Base-by-base conservation (phyloP, 768 basidiomycete genomes). In the Leccinellum luteum region DNA sequence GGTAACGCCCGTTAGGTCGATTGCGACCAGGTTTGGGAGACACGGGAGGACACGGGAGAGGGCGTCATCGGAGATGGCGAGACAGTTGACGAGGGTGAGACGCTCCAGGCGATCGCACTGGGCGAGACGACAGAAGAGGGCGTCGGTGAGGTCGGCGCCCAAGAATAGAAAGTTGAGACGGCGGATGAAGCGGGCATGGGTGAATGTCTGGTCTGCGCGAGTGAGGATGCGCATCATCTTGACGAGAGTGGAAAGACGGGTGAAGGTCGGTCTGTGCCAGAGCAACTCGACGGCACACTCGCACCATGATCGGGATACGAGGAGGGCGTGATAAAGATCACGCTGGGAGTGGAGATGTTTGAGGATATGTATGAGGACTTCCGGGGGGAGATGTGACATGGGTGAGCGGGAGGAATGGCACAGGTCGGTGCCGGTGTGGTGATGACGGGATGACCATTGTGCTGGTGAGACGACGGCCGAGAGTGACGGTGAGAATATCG, bases 221-320 rank as follows among this genome's bases (percentile, higher is more conserved):
- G 79, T 76, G 62, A 98, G 78, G 50, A 94, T 78, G 56, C 79
- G 76, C 66, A 91, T 82, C 83, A 98, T 87, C 73, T 86, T 86
- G 68, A 86, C 79, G 54, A 97, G 82, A 35, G 89, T 87, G 54
- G 80, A 75, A 56, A 85, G 78, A 57, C 83, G 84, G 25, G 84
- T 77, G 68, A 98, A 85, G 53, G 79, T 78, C 19, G 95, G 95
- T 66, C 91, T 89, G 73, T 94, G 89, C 95, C 95, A 99, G 23
- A 98, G 80, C 21, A 98, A 81, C 72, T 98, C 92, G 44, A 95
- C 94, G 30, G 93, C 86, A 73, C 94, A 97, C 69, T 95, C 89
- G 79, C 94, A 98, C 94, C 96, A 99, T 27, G 85, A 81, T 56
- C 92, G 86, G 19, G 87, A 94, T 27, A 98, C 94, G 56, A 88